These are phyloP conservation scores for Acer yangbiense DNA, from an alignment of 345 rosid genomes.

Conservation along the genomic window DNA sequence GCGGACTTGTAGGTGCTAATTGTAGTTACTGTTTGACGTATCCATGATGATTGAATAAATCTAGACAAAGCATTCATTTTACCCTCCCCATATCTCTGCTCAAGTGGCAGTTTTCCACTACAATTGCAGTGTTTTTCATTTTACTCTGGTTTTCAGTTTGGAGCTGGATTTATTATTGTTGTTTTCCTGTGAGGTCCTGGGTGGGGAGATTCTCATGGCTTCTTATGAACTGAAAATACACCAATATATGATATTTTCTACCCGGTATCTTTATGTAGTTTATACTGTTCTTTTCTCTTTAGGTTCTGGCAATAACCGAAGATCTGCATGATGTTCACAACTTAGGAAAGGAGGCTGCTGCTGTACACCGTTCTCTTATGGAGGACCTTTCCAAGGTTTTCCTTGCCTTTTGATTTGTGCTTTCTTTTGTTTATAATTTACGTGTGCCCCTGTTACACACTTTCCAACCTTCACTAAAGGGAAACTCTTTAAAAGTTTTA, in stretches of 20 bases:
- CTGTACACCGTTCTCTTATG: slow-evolving; percentile 68
- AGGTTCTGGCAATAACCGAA: slow-evolving; percentile 90
- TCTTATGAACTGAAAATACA: neutral
- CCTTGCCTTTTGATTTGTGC: slow-evolving; percentile 17
- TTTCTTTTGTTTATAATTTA: neutral
- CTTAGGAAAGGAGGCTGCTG: slow-evolving; percentile 86
- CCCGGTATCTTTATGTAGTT: slow-evolving; percentile 21
- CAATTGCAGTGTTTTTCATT: neutral
- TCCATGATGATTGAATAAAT: neutral
- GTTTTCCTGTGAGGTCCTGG: neutral
- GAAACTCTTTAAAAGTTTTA: slow-evolving; percentile 15
- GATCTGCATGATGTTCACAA: slow-evolving; percentile 87
- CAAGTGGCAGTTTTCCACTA: neutral
- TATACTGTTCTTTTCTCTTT: slow-evolving; percentile 28
- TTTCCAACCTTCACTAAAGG: slow-evolving; percentile 7
- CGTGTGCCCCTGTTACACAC: neutral
- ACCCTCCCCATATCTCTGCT: neutral
- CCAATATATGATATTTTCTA: slow-evolving; percentile 4
- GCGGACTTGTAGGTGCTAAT: neutral
- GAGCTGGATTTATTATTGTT: neutral
- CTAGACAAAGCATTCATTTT: neutral
- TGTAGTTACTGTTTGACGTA: neutral
- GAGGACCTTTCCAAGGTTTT: slow-evolving; percentile 83
- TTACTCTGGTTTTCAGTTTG: neutral
- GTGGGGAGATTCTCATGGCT: neutral